Evolutionary conservation across 208 protist species (phyloP), one percentile per base, ranked within the genome.

Genomic region (Trypanosoma avium): DNA sequence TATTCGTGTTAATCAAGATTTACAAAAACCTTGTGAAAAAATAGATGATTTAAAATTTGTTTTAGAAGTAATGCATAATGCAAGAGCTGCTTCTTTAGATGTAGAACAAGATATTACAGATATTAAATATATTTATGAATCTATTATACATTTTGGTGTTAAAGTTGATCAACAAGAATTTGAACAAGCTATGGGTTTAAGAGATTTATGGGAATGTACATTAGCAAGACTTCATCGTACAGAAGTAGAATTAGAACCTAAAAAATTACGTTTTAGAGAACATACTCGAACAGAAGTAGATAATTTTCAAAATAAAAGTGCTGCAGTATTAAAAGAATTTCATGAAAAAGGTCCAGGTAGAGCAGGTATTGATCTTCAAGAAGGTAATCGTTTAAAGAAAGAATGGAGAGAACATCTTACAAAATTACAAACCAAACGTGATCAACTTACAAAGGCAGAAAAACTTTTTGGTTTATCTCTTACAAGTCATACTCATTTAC

Each of bases 11-110:
- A 94, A 97, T 61, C 73, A 86, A n/a, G 90, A 97, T 56, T 79
- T 99, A 30, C 55, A 82, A 49, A 72, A 68, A 42, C 65, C 75
- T 21, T 97, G 95, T 58, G 90, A 97, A 49, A 93, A 88, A 56
- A 95, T 99, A 45, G 97, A 98, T n/a, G 96, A 98, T 72, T 82
- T 99, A 38, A 98, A 98, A 82, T 77, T 81, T 47, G 91, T 99
- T 12, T 81, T 99, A 36, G 84, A 92, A 60, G 79, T 95, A 38
- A 98, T 99, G 70, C 93, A 97, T 68, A 82, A 96, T 42, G 88
- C 97, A 35, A 63, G 79, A 36, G 73, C 82, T 19, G 82, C 70
- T 21, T 90, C 85, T 17, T 84, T 98, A 53, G 90, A 97, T 62
- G 94, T 98, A 47, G 95, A 99, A 81, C 79, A 97, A 53, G 78